Evolutionary conservation across 2,329 filamentous ascomycete species (phyloP), one percentile per base, ranked within the genome.

Genomic region (Didymella segeticola): DNA sequence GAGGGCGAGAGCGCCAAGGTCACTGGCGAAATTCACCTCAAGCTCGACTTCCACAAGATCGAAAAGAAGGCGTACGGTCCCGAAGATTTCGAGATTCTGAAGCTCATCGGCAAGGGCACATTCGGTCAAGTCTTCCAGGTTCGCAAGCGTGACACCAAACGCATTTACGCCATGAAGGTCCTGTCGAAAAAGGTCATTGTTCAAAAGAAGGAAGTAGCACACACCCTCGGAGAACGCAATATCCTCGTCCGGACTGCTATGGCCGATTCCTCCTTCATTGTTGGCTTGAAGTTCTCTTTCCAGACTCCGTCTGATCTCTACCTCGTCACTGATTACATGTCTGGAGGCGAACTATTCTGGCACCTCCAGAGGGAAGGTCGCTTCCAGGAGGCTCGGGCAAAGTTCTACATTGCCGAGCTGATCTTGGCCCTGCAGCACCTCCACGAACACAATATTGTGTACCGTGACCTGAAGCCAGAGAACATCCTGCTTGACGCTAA

Each of bases 251-350:
- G 95, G 61, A 99, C 95, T 4, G 95, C 95, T 23, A 98, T 90
- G 78, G 88, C 93, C 1, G 92, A 98, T 61, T 99, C 95, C 14
- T 91, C 93, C 0, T 99, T 99, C 71, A 99, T 99, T 58, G 95
- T 99, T 33, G 93, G 93, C 7, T 83, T 99, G 68, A 99, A 99
- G 71, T 99, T 98, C 73, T 98, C 95, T 0, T 99, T 99, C 80
- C 95, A 99, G 75, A 98, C 95, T 0, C 91, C 93, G 1, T 95
- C 93, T 4, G 95, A 99, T 75, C 84, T 99, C 2, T 98, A 98
- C 73, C 83, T 99, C n/a, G 95, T 99, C 12, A 98, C 95, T 5
- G 95, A 98, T 73, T 99, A 97, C 80, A 98, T 99, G 95, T 99
- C 95, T 14, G 95, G 95, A 31, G 95, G 95, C 53, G 95, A 99